Percentiles rank a stretch among this genome's conserved stretches.
These are phyloP conservation scores for Fusarium napiforme DNA, from an alignment of 2,329 filamentous ascomycete genomes.

Conservation along the genomic window DNA sequence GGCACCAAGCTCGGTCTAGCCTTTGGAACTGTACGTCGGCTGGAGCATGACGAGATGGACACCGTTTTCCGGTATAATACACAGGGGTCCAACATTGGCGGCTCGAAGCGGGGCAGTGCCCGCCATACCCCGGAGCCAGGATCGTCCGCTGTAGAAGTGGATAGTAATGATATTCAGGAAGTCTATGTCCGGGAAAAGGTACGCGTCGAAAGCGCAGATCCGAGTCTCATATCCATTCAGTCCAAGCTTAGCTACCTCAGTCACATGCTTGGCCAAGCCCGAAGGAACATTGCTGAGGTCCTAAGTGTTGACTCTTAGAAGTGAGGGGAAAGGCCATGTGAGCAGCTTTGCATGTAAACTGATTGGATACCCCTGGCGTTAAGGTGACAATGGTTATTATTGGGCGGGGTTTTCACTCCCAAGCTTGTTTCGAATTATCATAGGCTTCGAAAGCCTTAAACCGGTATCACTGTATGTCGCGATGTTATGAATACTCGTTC, in stretches of 20 bases:
- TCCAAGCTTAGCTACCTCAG: conserved; percentile 85
- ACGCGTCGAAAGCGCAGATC: conserved; percentile 88
- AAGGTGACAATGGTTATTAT: conserved; percentile 17
- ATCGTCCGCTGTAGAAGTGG: conserved; percentile 31
- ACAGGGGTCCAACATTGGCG: conserved; percentile 45
- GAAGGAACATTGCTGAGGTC: conserved; percentile 78
- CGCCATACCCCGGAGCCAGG: conserved; percentile 41
- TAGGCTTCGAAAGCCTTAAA: not conserved
- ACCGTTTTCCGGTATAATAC: conserved; percentile 73
- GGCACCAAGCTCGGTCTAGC: conserved; percentile 76
- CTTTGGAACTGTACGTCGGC: conserved; percentile 71
- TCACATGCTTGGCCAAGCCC: conserved; percentile 75
- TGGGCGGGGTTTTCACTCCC: not conserved
- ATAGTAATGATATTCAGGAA: conserved; percentile 56
- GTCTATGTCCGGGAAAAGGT: conserved; percentile 92
- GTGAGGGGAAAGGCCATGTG: conserved; percentile 29
- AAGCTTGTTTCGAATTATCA: not conserved
- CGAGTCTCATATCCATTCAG: conserved; percentile 82
- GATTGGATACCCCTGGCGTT: conserved; percentile 45
- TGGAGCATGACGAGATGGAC: conserved; percentile 84
- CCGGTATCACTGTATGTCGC: not conserved
- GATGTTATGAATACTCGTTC: conserved; percentile 1
- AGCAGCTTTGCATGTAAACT: conserved; percentile 35
- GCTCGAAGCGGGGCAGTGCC: conserved; percentile 40
- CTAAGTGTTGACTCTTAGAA: conserved; percentile 68